Evolutionary conservation across 2,329 filamentous ascomycete species (phyloP).

Genomic region (Trichoderma pleuroti): DNA sequence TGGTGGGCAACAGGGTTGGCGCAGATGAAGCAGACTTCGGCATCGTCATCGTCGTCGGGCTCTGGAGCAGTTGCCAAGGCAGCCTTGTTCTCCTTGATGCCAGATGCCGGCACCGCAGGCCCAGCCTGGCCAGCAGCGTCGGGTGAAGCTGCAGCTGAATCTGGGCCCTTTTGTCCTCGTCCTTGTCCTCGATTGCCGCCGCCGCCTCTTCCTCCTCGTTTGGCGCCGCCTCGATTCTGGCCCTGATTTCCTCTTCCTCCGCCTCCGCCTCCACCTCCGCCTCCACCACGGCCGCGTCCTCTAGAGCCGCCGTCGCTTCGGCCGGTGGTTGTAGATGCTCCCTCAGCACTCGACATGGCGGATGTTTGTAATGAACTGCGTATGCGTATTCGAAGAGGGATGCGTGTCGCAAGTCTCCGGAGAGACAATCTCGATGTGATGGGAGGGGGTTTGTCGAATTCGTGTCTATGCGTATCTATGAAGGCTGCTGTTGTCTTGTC

Average conservation of each 20-base stretch:
- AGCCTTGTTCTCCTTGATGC: constrained; percentile 28
- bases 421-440: background rate
- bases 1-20: constrained; percentile 85
- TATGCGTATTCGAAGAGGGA: background rate
- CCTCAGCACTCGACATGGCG: constrained; percentile 7
- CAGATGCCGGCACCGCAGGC: background rate
- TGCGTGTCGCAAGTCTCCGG: background rate
- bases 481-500: background rate
- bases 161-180: constrained; percentile 23
- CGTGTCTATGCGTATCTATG: background rate
- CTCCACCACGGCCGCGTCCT: constrained; percentile 44
- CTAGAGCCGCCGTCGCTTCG: constrained; percentile 33
- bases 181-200: constrained; percentile 35
- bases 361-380: background rate
- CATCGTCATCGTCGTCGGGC: constrained; percentile 55
- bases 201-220: constrained; percentile 30
- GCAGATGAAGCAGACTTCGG: constrained; percentile 95
- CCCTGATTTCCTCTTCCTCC: constrained; percentile 34
- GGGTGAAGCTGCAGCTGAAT: constrained; percentile 25
- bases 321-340: constrained; percentile 20
- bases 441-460: background rate
- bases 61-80: constrained; percentile 28
- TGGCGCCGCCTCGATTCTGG: constrained; percentile 29
- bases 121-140: constrained; percentile 26
- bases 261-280: constrained; percentile 38